These are phyloP conservation scores for Psilocybe tampanensis DNA, from an alignment of 768 basidiomycete species.

Conservation along the genomic window DNA sequence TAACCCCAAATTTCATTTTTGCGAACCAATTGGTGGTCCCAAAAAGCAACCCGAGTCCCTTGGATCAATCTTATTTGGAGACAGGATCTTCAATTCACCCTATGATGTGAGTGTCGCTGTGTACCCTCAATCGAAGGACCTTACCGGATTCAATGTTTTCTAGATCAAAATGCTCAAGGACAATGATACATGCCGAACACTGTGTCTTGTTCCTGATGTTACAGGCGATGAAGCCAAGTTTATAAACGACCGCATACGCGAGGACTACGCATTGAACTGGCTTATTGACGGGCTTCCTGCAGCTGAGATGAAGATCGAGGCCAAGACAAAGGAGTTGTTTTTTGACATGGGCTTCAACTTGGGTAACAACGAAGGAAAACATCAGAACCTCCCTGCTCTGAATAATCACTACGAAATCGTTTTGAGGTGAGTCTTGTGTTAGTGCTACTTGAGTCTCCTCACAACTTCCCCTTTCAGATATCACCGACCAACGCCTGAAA, in stretches of 20 bases:
- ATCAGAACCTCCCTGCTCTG: slow-evolving; percentile 63
- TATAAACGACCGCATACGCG: slow-evolving; percentile 88
- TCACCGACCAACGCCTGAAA: slow-evolving; percentile 66
- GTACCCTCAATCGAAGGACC: not conserved
- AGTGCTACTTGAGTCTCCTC: not conserved
- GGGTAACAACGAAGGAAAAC: slow-evolving; percentile 68
- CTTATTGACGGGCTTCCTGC: slow-evolving; percentile 93
- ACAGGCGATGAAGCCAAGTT: slow-evolving; percentile 79
- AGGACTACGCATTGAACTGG: slow-evolving; percentile 95
- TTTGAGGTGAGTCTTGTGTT: slow-evolving; percentile 52
- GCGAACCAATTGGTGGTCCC: slow-evolving; percentile 74
- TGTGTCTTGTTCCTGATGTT: slow-evolving; percentile 64
- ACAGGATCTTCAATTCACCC: slow-evolving; percentile 89
- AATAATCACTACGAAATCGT: slow-evolving; percentile 95
- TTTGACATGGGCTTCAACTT: slow-evolving; percentile 95
- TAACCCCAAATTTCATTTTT: slow-evolving; percentile 84
- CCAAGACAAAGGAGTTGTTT: slow-evolving; percentile 80
- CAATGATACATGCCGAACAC: slow-evolving; percentile 71
- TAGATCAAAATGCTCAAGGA: slow-evolving; percentile 84
- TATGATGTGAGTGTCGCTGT: slow-evolving; percentile 78
- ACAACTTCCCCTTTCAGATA: slow-evolving; percentile 55
- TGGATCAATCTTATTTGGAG: slow-evolving; percentile 95
- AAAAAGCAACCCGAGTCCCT: slow-evolving; percentile 80
- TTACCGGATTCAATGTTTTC: not conserved
- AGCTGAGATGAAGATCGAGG: slow-evolving; percentile 88